phyloP scores from a whole-genome alignment of 2,329 filamentous ascomycete species.

The Aspergillus ibericus region DNA sequence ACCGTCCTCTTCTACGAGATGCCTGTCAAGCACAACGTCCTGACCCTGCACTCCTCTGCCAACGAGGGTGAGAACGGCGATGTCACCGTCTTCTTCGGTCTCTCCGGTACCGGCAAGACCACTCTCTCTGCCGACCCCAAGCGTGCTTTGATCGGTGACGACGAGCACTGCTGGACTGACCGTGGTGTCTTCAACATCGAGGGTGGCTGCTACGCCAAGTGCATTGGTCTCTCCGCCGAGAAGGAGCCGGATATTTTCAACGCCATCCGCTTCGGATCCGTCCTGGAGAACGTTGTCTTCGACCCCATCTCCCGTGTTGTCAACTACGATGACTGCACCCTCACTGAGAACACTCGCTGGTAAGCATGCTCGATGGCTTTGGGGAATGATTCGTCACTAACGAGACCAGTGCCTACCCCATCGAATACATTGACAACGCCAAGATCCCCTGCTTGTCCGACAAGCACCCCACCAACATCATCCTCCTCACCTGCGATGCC shows the following conservation, averaged over 20 bases:
- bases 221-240: constrained; percentile 92
- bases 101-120: constrained; percentile 98
- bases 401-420: constrained; percentile 74
- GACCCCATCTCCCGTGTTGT: constrained; percentile 84
- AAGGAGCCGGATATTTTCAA: constrained; percentile 98
- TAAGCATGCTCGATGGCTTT: constrained; percentile 23
- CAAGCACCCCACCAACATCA: constrained; percentile 93
- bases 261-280: constrained; percentile 94
- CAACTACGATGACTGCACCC: constrained; percentile 90
- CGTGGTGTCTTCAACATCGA: constrained; percentile 98
- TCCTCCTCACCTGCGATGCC: constrained; percentile 96
- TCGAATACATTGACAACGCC: constrained; percentile 98
- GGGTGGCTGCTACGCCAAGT: constrained; percentile 99
- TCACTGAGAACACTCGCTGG: constrained; percentile 97
- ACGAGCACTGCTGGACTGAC: constrained; percentile 99
- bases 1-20: constrained; percentile 99
- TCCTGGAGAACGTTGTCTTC: constrained; percentile 98
- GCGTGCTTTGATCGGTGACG: constrained; percentile 93
- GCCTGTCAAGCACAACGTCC: constrained; percentile 98
- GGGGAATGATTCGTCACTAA: constrained; percentile 12
- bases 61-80: constrained; percentile 95
- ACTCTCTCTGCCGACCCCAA: constrained; percentile 96
- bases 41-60: constrained; percentile 96
- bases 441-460: constrained; percentile 93
- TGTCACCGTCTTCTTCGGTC: constrained; percentile 98